Evolutionary conservation across 805 yeast species (phyloP).

Genomic region (Dipodascus geniculatus): DNA sequence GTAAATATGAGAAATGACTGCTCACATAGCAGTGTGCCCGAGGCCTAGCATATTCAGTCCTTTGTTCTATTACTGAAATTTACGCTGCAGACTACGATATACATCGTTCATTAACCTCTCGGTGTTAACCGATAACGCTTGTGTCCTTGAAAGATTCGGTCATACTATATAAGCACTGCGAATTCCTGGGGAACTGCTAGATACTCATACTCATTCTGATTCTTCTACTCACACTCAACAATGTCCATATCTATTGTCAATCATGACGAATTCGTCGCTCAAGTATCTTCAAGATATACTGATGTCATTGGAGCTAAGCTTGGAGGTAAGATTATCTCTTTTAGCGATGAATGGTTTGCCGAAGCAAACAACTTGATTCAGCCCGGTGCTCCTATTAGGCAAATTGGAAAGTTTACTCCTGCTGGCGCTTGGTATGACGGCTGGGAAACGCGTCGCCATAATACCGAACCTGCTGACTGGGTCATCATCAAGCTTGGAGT

Average conservation of each 20-base stretch:
- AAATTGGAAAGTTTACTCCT: constrained; percentile 63
- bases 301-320: constrained; percentile 79
- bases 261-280: constrained; percentile 5
- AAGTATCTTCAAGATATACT: constrained; percentile 13
- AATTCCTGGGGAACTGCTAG: not conserved
- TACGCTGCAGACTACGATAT: not conserved
- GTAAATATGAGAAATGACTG: not conserved
- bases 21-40: not conserved
- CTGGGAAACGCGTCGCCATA: constrained; percentile 97
- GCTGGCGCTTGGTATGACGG: constrained; percentile 98
- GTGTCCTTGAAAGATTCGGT: not conserved
- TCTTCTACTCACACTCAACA: not conserved
- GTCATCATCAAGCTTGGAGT: constrained; percentile 79
- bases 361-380: constrained; percentile 78
- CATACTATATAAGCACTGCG: not conserved
- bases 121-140: not conserved
- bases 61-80: too few relatives aligned
- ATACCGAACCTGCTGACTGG: constrained; percentile 76
- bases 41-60: too few relatives aligned
- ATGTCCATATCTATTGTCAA: not conserved
- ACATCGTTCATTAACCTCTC: too few relatives aligned
- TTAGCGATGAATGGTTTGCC: constrained; percentile 93
- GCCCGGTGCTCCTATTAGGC: constrained; percentile 71
- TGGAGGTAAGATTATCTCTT: constrained; percentile 61
- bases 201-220: too few relatives aligned